A percentile compares a stretch with the other conserved stretches of the same genome.
Conservation (phyloP, 805 yeast genomes). For the Kockiozyma suomiensis region DNA sequence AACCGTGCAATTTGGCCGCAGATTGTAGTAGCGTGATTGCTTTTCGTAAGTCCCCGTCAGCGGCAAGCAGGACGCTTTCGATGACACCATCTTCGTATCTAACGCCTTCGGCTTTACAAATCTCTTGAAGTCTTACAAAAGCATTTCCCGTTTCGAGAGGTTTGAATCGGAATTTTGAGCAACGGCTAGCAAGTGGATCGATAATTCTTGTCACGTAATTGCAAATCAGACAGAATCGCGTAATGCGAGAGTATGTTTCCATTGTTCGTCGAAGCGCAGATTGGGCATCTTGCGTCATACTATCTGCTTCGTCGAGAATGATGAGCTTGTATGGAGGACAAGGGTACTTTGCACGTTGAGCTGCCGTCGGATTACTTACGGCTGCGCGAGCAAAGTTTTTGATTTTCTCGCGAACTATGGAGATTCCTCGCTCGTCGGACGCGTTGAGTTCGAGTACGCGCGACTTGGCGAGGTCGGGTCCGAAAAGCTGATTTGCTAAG, state of each 20-base stretch:
- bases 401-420: constrained; percentile 81
- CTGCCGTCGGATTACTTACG: constrained; percentile 75
- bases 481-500: constrained; percentile 75
- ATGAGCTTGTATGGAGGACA: constrained; percentile 96
- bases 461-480: constrained; percentile 65
- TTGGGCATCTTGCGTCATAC: constrained; percentile 97
- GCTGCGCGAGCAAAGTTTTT: constrained; percentile 84
- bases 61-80: constrained; percentile 64
- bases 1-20: constrained; percentile 61
- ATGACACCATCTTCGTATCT: constrained; percentile 57
- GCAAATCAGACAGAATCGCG: constrained; percentile 93
- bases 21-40: constrained; percentile 91
- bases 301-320: constrained; percentile 92
- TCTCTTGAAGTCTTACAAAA: constrained; percentile 61
- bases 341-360: constrained; percentile 73
- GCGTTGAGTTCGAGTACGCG: constrained; percentile 85
- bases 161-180: constrained; percentile 91
- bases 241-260: constrained; percentile 86
- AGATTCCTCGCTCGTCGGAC: constrained; percentile 88
- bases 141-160: constrained; percentile 74
- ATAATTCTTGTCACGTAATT: constrained; percentile 95
- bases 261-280: constrained; percentile 91
- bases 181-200: constrained; percentile 94
- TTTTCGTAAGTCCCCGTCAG: constrained; percentile 89
- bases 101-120: constrained; percentile 57